Percentiles rank a stretch among this genome's conserved stretches.
Conservation (phyloP, 1,284 basidiomycete genomes). For the Omphalotus olearius region DNA sequence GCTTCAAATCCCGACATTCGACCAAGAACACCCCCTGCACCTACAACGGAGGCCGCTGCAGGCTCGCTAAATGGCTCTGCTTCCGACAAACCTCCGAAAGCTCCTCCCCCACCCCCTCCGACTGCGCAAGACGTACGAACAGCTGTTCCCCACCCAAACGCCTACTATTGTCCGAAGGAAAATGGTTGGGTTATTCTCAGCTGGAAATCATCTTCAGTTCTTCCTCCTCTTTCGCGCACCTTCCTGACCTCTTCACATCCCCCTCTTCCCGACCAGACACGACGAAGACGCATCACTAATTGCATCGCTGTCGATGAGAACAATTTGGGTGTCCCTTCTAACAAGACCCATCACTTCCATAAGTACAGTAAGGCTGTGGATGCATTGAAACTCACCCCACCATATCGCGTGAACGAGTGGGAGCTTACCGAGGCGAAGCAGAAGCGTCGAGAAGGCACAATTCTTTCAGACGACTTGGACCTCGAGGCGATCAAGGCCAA, state of each 20-base stretch:
- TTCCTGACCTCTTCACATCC: slow-evolving; percentile 36
- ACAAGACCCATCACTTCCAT: slow-evolving; percentile 78
- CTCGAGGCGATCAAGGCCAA: slow-evolving; percentile 28
- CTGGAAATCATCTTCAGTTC: slow-evolving; percentile 57
- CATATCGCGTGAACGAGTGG: slow-evolving; percentile 59
- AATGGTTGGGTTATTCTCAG: slow-evolving; percentile 74
- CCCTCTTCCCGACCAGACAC: slow-evolving; percentile 50
- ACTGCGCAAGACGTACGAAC: slow-evolving; percentile 56
- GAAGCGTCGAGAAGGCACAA: slow-evolving; percentile 40
- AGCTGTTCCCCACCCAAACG: slow-evolving; percentile 72
- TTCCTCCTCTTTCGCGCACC: slow-evolving; percentile 55
- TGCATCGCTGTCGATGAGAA: slow-evolving; percentile 49
- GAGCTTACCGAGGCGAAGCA: slow-evolving; percentile 46
- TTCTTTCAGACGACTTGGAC: slow-evolving; percentile 34
- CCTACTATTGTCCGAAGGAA: slow-evolving; percentile 74
- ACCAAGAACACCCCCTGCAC: slow-evolving; percentile 18
- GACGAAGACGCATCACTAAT: slow-evolving; percentile 43
- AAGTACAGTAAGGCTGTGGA: slow-evolving; percentile 65
- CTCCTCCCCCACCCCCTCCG: slow-evolving; percentile 31
- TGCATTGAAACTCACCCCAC: slow-evolving; percentile 55
- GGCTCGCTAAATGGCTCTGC: slow-evolving; percentile 17
- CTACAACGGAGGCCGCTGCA: slow-evolving; percentile 17
- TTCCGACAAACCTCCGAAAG: slow-evolving; percentile 21
- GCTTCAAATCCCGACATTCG: slow-evolving; percentile 31
- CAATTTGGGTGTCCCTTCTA: slow-evolving; percentile 37